These are phyloP conservation scores for Candida alai DNA, from an alignment of 805 yeast genomes.

Conservation along the genomic window DNA sequence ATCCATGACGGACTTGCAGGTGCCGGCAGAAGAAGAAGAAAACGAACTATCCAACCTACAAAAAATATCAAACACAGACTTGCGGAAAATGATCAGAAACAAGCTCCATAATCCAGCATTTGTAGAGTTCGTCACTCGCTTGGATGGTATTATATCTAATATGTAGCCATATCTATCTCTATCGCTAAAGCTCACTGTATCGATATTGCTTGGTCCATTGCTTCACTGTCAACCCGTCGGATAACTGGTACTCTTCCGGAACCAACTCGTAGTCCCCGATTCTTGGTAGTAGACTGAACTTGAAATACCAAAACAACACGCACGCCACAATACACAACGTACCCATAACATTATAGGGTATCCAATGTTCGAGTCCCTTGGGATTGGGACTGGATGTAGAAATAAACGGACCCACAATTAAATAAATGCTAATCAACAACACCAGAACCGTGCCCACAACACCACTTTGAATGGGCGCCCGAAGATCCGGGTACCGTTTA, in stretches of 20 bases:
- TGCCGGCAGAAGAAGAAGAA: background rate
- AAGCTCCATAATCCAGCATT: constrained; percentile 11
- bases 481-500: constrained; percentile 42
- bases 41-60: constrained; percentile 5
- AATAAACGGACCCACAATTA: constrained; percentile 49
- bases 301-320: constrained; percentile 51
- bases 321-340: constrained; percentile 40
- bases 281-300: constrained; percentile 48
- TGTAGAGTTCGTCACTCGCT: constrained; percentile 9
- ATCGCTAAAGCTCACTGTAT: constrained; percentile 2
- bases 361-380: constrained; percentile 38
- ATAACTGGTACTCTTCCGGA: constrained; percentile 36
- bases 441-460: constrained; percentile 45
- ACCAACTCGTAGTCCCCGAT: constrained; percentile 43
- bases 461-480: constrained; percentile 51
- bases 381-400: constrained; percentile 37
- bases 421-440: constrained; percentile 42
- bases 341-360: constrained; percentile 48
- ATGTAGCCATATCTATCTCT: constrained; percentile 2
- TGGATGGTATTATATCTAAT: constrained; percentile 10
- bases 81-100: constrained; percentile 3
- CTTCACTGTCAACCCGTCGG: constrained; percentile 58
- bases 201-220: constrained; percentile 45
- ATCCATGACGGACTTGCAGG: background rate
- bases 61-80: constrained; percentile 4